These are phyloP conservation scores for Citeromyces hawaiiensis DNA, from an alignment of 1,139 yeast genomes.

Conservation along the genomic window DNA sequence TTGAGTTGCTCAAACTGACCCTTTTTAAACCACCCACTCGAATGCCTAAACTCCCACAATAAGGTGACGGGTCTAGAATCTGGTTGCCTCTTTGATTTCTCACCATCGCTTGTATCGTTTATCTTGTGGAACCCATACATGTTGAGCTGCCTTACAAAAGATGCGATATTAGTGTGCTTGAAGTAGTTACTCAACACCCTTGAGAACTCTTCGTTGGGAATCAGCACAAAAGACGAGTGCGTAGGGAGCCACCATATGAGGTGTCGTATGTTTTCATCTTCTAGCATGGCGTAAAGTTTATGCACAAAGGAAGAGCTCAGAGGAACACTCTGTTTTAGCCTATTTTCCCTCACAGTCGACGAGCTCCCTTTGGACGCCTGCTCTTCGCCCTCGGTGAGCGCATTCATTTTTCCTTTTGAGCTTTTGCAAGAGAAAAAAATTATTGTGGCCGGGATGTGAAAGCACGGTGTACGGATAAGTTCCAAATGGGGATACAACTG, in stretches of 20 bases:
- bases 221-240: slow-evolving; percentile 38
- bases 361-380: no score
- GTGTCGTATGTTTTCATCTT: slow-evolving; percentile 32
- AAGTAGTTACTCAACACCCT: slow-evolving; percentile 73
- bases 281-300: slow-evolving; percentile 47
- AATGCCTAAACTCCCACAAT: slow-evolving; percentile 85
- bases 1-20: slow-evolving; percentile 58
- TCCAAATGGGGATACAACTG: no score
- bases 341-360: no score
- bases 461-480: no score
- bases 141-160: slow-evolving; percentile 88
- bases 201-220: slow-evolving; percentile 31
- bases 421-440: no score
- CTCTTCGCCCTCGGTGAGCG: no score
- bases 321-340: no score
- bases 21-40: slow-evolving; percentile 62
- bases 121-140: slow-evolving; percentile 99
- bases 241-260: slow-evolving; percentile 71
- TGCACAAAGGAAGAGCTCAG: slow-evolving; percentile 29
- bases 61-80: not conserved
- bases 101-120: slow-evolving; percentile 30
- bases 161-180: slow-evolving; percentile 89
- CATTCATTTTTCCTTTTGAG: no score
- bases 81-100: not conserved
- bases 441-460: no score